Percentiles rank a stretch among this genome's conserved stretches.
phyloP scores from a whole-genome alignment of 257 asterid genomes.

The Solanum appendiculatum region DNA sequence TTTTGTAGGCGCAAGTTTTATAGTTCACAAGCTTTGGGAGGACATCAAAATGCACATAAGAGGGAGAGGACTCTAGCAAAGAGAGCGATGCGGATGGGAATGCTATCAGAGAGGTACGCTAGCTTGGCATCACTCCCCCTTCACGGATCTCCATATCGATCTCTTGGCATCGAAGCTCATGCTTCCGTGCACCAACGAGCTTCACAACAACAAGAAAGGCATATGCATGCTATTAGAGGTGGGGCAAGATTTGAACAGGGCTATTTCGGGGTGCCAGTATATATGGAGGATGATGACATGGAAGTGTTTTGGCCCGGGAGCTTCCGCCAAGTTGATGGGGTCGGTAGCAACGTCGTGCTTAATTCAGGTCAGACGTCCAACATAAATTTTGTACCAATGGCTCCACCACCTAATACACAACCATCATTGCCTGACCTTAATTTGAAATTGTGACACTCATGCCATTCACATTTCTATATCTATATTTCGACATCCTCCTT shows the following conservation, averaged over 20 bases:
- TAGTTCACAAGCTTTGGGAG: slow-evolving; percentile 95
- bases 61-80: slow-evolving; percentile 86
- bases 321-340: slow-evolving; percentile 60
- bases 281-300: slow-evolving; percentile 47
- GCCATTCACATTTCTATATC: not conserved
- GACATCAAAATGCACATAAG: slow-evolving; percentile 96
- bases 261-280: slow-evolving; percentile 46
- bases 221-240: slow-evolving; percentile 27
- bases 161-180: slow-evolving; percentile 82
- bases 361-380: slow-evolving; percentile 31
- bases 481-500: not conserved
- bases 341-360: slow-evolving; percentile 6
- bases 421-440: slow-evolving; percentile 68
- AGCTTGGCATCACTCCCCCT: slow-evolving; percentile 82
- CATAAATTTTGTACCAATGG: slow-evolving; percentile 27
- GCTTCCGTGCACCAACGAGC: slow-evolving; percentile 47
- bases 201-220: slow-evolving; percentile 27
- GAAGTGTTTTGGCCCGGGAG: slow-evolving; percentile 86
- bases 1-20: slow-evolving; percentile 86
- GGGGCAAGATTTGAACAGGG: slow-evolving; percentile 72
- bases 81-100: slow-evolving; percentile 83
- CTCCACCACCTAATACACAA: slow-evolving; percentile 32
- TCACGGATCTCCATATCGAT: slow-evolving; percentile 60
- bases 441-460: slow-evolving; percentile 42
- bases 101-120: slow-evolving; percentile 70